Percentiles rank a stretch among this genome's conserved stretches.
phyloP scores from a whole-genome alignment of 2,329 filamentous ascomycete genomes.

The Emericellopsis cladophorae region DNA sequence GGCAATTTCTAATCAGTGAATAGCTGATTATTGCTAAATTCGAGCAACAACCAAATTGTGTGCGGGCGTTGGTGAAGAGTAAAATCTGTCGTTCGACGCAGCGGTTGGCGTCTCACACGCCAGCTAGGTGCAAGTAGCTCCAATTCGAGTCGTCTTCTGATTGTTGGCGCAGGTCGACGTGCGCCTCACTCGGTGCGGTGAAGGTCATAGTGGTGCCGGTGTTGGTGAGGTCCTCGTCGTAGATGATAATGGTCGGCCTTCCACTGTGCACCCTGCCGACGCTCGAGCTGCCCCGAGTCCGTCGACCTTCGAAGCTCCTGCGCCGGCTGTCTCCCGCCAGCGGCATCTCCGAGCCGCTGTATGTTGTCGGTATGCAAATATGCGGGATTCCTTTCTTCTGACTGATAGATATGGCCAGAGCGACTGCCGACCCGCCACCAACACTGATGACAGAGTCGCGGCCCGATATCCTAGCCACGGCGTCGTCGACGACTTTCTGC shows the following conservation, averaged over 20 bases:
- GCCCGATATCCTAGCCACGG: constrained; percentile 13
- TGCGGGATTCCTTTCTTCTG: constrained; percentile 40
- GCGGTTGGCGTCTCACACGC: constrained; percentile 11
- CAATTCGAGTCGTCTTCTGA: constrained; percentile 15
- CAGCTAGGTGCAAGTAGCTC: constrained; percentile 22
- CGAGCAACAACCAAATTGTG: too few relatives aligned
- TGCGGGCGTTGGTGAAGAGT: too few relatives aligned
- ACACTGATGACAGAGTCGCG: constrained; percentile 48
- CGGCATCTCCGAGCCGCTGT: constrained; percentile 49
- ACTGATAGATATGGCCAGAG: constrained; percentile 41
- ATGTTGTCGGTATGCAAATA: constrained; percentile 47
- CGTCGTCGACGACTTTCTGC: constrained; percentile 13
- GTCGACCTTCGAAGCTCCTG: not conserved
- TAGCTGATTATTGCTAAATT: too few relatives aligned
- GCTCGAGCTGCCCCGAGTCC: constrained; percentile 1
- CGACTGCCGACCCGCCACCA: constrained; percentile 49
- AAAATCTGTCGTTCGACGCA: too few relatives aligned
- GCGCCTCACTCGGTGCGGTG: constrained; percentile 11
- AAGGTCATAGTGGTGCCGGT: constrained; percentile 12
- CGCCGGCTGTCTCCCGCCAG: constrained; percentile 4
- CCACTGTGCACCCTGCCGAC: not conserved
- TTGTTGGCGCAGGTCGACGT: constrained; percentile 3
- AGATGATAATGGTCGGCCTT: constrained; percentile 20
- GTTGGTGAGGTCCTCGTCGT: constrained; percentile 21
- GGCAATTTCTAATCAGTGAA: too few relatives aligned